Base-by-base conservation (phyloP, 1,139 yeast species). In the Pichia sp. region DNA sequence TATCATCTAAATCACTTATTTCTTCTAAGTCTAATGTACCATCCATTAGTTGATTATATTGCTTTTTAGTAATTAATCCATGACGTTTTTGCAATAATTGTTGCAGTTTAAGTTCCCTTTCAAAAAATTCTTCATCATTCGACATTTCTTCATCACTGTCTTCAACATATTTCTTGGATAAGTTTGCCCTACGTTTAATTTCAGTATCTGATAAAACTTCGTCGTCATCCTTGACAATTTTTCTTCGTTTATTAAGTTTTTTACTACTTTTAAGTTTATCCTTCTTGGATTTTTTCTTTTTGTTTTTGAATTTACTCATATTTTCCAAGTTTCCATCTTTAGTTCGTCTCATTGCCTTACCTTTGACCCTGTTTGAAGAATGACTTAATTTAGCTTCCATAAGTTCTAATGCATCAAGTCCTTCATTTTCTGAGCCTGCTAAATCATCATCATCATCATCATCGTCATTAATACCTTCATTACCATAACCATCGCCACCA, bases 141-240 rank as follows among this genome's bases (percentile, higher is more conserved):
- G 82, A 89, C 25, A 72, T 79, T 55, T 83, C 88, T 3, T 80
- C 74, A 28, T 78, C 84, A 57, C 83, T 88, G 59, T 83, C 90
- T 50, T 71, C 71, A 41, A 85, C 76, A 56, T 67, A 79, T 53
- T 78, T 83, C 2, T 81, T 66, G 0, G 83, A 78, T 45, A 71
- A 68, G 32, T 66, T 60, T 3, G 47, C 27, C 38, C 56, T 39
- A 30, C 52, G 34, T 10, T 39, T 34, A 29, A 45, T 40, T 39
- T 52, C 55, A 18, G 29, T 36, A 11, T 52, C 55, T 5, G 56
- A 52, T n/a, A 53, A 27, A 11, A 36, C 36, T 8, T 38, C 44
- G 30, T 45, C 51, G 31, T 46, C 48, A 35, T 53, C 51, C 18
- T 47, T 33, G 9, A 47, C 46, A 27, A 48, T 49, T 40, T 39